Base-by-base conservation (phyloP, 768 basidiomycete genomes). In the Suillus brevipes region DNA sequence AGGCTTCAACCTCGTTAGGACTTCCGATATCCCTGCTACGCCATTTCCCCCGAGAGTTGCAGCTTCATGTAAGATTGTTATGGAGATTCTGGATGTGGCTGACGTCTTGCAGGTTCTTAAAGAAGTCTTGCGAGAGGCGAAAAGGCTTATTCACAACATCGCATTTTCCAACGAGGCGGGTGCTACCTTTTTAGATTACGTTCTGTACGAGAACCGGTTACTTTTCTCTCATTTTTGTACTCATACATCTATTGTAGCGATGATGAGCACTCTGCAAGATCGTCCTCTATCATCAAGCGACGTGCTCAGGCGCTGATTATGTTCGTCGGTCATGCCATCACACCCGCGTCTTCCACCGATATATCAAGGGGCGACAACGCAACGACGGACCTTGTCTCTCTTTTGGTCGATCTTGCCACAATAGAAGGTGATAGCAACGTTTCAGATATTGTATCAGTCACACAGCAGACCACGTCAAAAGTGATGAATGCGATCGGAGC, bases 21-120 rank as follows among this genome's bases (percentile, higher is more conserved):
- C 78, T 98, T 20, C 92, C 93, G 0, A 80, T 88, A 10, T 81
- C 87, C 8, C 71, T 95, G 4, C 71, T 92, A 13, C 87, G 88
- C 38, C 86, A 87, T 63, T 82, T 84, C 60, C 65, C 80, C 13
- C 72, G 80, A 37, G 70, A 77, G 8, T 65, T 83, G 40, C 88
- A 89, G 72, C 76, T 89, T 62, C 74, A 76, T 49, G 91, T 91
- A 64, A 61, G 86, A 73, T 23, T 18, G 28, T 37, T 25, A 4
- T 59, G 0, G 58, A n/a, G 1, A 6, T n/a, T 25, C 5, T 14
- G 40, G 18, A 10, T 38, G 12, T 5, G 2, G 9, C 58, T 47
- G 25, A n/a, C 4, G 14, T 50, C 60, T 62, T 49, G 3, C 67
- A 92, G 89, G 82, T 85, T 16, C 78, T 94, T 31, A 80, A 81